These are phyloP conservation scores for Leucocoprinus sp. DNA, from an alignment of 768 basidiomycete species.

Conservation along the genomic window DNA sequence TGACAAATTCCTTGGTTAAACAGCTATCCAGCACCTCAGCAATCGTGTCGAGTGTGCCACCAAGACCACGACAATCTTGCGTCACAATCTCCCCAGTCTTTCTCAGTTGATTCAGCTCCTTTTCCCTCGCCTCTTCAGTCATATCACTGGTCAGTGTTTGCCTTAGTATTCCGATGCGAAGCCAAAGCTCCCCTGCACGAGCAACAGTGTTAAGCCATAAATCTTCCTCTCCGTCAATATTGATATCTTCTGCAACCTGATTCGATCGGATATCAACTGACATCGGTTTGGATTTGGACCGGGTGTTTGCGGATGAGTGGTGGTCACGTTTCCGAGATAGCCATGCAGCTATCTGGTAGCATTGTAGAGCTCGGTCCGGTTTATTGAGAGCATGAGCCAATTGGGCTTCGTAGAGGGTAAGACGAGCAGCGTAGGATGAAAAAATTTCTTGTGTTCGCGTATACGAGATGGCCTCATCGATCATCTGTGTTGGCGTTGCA, in stretches of 20 bases:
- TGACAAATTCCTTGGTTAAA: constrained; percentile 45
- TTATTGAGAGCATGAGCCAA: constrained; percentile 61
- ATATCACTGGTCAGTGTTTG: not conserved
- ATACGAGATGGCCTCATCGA: constrained; percentile 44
- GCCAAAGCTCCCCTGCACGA: constrained; percentile 26
- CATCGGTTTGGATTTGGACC: too few relatives aligned
- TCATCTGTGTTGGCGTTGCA: constrained; percentile 12
- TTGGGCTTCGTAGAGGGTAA: constrained; percentile 64
- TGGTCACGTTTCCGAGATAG: constrained; percentile 23
- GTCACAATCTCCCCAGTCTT: constrained; percentile 29
- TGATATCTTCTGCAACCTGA: constrained; percentile 8
- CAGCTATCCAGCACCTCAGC: constrained; percentile 49
- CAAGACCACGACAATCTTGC: constrained; percentile 38
- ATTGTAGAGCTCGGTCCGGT: constrained; percentile 43
- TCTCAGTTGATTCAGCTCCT: constrained; percentile 21
- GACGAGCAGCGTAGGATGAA: constrained; percentile 45
- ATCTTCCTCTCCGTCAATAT: constrained; percentile 23
- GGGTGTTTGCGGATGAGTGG: not conserved
- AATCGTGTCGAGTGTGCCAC: constrained; percentile 47
- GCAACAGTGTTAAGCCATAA: constrained; percentile 26
- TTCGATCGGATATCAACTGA: too few relatives aligned
- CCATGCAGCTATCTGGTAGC: constrained; percentile 55
- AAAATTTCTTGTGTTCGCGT: constrained; percentile 54
- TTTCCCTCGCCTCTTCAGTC: constrained; percentile 8
- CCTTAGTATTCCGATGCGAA: constrained; percentile 21